Conservation (phyloP, 2,329 filamentous ascomycete species). For the Cadophora gregata region DNA sequence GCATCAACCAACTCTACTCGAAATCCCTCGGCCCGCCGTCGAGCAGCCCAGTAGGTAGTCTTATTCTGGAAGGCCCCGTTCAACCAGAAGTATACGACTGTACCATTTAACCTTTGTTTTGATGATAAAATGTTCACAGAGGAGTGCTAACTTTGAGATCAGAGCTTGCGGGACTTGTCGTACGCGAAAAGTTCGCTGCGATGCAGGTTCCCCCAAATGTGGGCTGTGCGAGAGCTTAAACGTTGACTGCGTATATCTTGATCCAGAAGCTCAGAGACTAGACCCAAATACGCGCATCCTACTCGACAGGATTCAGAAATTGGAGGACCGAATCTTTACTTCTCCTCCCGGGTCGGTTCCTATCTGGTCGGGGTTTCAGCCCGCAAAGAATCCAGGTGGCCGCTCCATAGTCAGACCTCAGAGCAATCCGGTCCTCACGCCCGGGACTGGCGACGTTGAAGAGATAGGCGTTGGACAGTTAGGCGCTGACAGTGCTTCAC, state of each 20-base stretch:
- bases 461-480: background rate
- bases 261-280: background rate
- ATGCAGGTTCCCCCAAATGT: background rate
- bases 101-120: background rate
- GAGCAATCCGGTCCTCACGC: background rate
- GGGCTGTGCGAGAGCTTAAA: background rate
- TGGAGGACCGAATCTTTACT: background rate
- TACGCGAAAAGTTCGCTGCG: background rate
- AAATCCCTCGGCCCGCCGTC: background rate
- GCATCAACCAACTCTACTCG: background rate
- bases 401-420: background rate
- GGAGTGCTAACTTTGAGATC: background rate
- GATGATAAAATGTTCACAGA: background rate
- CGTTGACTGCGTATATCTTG: background rate
- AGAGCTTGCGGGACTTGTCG: slow-evolving; percentile 1
- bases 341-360: background rate
- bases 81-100: too few species aligned
- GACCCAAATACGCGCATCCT: background rate
- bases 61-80: background rate
- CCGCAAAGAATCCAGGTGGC: background rate
- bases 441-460: background rate
- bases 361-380: background rate
- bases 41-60: background rate
- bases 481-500: background rate
- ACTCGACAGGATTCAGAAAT: background rate